Evolutionary conservation across 306 rosid species (phyloP), one percentile per base, ranked within the genome.

Genomic region (Cicer chorassanicum): DNA sequence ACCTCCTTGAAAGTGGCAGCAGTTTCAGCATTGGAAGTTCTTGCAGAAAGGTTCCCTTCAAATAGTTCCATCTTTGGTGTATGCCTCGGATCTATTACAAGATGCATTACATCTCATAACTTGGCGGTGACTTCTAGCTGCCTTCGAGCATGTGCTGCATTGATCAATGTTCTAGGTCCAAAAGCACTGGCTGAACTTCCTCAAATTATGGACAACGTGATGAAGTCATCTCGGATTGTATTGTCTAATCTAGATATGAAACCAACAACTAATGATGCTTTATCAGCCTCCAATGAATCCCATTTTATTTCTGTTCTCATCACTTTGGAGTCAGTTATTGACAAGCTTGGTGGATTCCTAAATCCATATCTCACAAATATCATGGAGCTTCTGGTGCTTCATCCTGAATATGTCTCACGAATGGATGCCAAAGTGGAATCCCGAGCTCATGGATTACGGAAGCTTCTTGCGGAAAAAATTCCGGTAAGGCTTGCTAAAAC

Each of bases 281-380:
- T 63, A 44, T 68, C 82, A 50, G 77, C 82, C 68, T 79, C 83
- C 15, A 80, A 71, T 60, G 97, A 84, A 56, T 84, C 89, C 56
- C 77, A 83, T 68, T 38, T 83, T 57, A 71, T 86, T 43, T 88
- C 89, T 67, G 70, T 89, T 81, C 91, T 90, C 41, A 3, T 85
- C 64, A 83, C 86, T 65, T 80, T 93, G 81, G 98, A 91, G 86
- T 92, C 93, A 8, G 84, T 91, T 75, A 84, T 91, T 46, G 90
- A 84, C 74, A 91, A 86, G 86, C 97, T 93, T 51, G 97, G 97
- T 74, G 90, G 91, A 74, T 91, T 93, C 82, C 56, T 93, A 55
- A 93, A 85, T 54, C 97, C 94, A 4, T 88, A 93, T 84, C 90
- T 93, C 29, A 81, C 83, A 61, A 84, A 87, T 75, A 86, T 93